Base-by-base conservation (phyloP, 2,329 filamentous ascomycete species). In the Macroventuria anomochaeta region DNA sequence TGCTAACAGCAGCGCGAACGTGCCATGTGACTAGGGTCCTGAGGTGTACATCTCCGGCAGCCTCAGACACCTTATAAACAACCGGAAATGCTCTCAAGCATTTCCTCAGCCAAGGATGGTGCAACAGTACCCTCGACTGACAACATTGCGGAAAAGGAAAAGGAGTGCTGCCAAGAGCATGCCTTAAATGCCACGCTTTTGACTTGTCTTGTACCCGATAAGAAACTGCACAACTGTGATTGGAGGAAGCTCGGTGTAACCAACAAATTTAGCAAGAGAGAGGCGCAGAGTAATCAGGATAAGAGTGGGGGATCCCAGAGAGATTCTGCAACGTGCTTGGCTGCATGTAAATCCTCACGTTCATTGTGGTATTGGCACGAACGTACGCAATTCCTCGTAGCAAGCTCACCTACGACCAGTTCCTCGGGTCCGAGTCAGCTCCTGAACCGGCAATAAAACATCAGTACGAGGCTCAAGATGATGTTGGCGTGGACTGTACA, bases 51-150 rank as follows among this genome's bases (percentile, higher is more conserved):
- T 57, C 55, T 59, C 50, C 46, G 33, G 39, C 37, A 31, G 33
- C 11, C 44, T 49, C 36, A 48, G 23, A 40, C 29, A 32, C 32
- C 53, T 64, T 65, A 57, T 64, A 64, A 58, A 46, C 15, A 23
- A 44, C 32, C 44, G 54, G 46, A 63, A 33, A 46, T 42, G 34
- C 32, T 44, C 31, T 37, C 23, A 25, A 37, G 26, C 18, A 40
- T n/a, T 20, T 39, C 11, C 34, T 21, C 34, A 41, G 52, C 52
- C 48, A 48, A 50, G 43, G 31, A 65, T 65, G 63, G 50, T 65
- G 63, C 63, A 65, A 65, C 41, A 29, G 21, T 21, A 36, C 32
- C 43, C 17, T 39, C 15, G 18, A 18, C 29, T 65, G 61, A 64
- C 63, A 65, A 65, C 61, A 65, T 62, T 34, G 7, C 42, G 46